Base-by-base conservation (phyloP, 257 asterid species). In the Nicotiana benthamiana region DNA sequence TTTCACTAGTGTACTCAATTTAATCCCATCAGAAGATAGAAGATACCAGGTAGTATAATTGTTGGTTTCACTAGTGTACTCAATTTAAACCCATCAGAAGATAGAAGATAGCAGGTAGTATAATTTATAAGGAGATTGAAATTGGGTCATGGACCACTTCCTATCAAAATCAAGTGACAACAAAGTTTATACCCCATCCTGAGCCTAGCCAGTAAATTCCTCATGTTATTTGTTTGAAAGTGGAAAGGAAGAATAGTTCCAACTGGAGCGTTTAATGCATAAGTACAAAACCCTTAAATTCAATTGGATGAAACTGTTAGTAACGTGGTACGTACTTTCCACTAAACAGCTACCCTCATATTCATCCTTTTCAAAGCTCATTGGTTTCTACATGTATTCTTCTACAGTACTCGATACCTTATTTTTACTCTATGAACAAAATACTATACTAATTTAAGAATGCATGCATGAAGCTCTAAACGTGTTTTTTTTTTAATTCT, bases 271-370 rank as follows among this genome's bases (percentile, higher is more conserved):
- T 81, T 74, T 17, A 80, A 72, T 70, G 59, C 26, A 24, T n/a
- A 43, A 8, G 17, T 34, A 75, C 84, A 81, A 75, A 81, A 75
- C 12, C 62, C 63, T 17, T 80, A 57, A 80, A 70, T 57, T 80
- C 62, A 65, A 20, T 56, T 77, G 53, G 24, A 56, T 18, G 62
- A 56, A 56, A 18, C 59, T 4, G 8, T 57, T 11, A 57, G 27
- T 57, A n/a, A n/a, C 63, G 63, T 57, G 63, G 63, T 57, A 2
- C 5, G 5, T 57, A 57, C 27, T n/a, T 17, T 57, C 63, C 63
- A 57, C 63, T 57, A 57, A 57, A 57, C 63, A n/a, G 63, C 63
- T 20, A 57, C 63, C 27, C 9, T 8, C 46, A 36, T 36, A 12
- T 48, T 48, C 16, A 48, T 48, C 54, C 75, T 54, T 54, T 2